Conservation (phyloP, 345 rosid genomes). For the Crucihimalaya himalaica region DNA sequence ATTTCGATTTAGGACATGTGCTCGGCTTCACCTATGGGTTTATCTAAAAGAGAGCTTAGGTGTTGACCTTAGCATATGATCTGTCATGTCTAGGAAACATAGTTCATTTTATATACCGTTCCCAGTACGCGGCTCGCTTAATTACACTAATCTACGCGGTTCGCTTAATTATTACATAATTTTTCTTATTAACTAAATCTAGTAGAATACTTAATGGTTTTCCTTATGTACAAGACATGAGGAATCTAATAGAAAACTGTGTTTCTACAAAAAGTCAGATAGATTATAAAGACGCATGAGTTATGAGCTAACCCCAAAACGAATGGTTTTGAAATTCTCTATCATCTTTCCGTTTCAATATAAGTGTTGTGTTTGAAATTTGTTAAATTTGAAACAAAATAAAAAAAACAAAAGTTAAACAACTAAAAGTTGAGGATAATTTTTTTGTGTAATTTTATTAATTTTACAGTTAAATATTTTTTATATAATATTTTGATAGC, state of each 20-base stretch:
- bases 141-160: background rate
- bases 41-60: background rate
- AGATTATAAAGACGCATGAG: background rate
- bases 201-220: background rate
- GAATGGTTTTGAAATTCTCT: background rate
- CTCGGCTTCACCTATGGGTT: background rate
- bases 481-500: background rate
- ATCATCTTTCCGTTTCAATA: background rate
- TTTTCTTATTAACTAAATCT: background rate
- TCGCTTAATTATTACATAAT: background rate
- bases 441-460: background rate
- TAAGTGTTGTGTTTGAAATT: background rate
- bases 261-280: background rate
- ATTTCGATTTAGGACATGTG: conserved; percentile 14
- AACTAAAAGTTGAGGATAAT: no score
- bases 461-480: background rate
- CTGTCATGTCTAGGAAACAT: conserved; percentile 11
- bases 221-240: conserved; percentile 13
- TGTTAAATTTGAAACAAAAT: background rate
- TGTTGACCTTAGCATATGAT: conserved; percentile 34
- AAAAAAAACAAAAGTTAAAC: background rate
- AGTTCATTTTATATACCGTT: background rate
- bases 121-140: conserved; percentile 1
- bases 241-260: conserved; percentile 14
- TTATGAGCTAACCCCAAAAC: background rate